Evolutionary conservation across 306 rosid genomes (phyloP), one percentile per base, ranked within the genome.

Genomic region (Cucumis hystrix): DNA sequence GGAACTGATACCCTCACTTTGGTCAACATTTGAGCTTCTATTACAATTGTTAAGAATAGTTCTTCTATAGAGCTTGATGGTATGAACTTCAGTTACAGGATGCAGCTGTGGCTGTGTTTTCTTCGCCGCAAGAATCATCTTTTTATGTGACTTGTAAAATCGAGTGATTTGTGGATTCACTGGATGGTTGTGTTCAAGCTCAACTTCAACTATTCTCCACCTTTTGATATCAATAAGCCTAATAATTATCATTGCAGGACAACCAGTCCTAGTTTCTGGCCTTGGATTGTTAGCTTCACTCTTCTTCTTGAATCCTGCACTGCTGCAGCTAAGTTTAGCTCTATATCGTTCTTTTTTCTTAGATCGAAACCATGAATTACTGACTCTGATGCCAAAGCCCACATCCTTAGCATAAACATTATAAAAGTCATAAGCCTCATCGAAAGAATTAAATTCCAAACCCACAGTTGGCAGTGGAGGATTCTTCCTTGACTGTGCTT

Each of bases 261-360:
- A 89, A 74, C 97, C 92, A 43, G 97, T 91, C 82, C 97, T 85
- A 57, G 97, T 91, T 83, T 91, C 94, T 4, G 92, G 92, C 75
- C 92, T 86, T 47, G 91, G 94, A 83, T 91, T 87, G 77, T 86
- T 88, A 66, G 92, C 94, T 63, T 86, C 88, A 61, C 94, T 91
- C 86, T 85, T 91, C 82, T 89, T 91, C 89, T 91, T 88, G 85
- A 91, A 91, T 70, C 97, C 92, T 40, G 92, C 94, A 83, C 89
- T 91, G 74, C 94, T 89, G 86, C 94, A 91, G 80, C 97, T 86
- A 62, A 89, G 86, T 81, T 88, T 89, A 79, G 91, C 95, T 68
- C 97, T 82, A 78, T 88, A 88, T 55, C 91, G 90, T 84, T 91
- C 91, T 83, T 84, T 91, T 81, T 85, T 84, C 86, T 88, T 91